These are phyloP conservation scores for Jaltomata sinuosa DNA, from an alignment of 257 asterid species.

Conservation along the genomic window DNA sequence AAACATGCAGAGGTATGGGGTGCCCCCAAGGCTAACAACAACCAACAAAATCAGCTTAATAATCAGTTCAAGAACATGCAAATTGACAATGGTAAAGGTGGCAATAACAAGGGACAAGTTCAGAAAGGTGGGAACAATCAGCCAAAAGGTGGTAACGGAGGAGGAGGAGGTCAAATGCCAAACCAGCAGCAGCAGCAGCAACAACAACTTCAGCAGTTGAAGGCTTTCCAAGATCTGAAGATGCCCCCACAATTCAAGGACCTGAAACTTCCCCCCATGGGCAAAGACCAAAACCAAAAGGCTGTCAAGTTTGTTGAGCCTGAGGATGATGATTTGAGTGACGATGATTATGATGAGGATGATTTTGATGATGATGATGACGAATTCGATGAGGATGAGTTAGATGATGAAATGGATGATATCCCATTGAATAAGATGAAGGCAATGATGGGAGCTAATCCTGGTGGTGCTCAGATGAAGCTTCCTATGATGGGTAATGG, in stretches of 20 bases:
- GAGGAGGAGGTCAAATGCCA: background rate
- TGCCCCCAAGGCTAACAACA: conserved; percentile 47
- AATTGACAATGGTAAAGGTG: conserved; percentile 41
- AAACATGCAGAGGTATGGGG: conserved; percentile 89
- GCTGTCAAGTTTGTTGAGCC: conserved; percentile 47
- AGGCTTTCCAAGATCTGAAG: conserved; percentile 50
- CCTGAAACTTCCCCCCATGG: conserved; percentile 37
- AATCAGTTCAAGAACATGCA: conserved; percentile 58
- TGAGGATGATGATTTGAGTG: conserved; percentile 40
- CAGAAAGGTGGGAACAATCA: conserved; percentile 25
- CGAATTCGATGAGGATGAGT: conserved; percentile 28
- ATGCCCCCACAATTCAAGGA: conserved; percentile 29
- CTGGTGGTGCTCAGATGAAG: background rate
- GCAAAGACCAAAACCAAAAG: conserved; percentile 35
- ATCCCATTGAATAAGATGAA: conserved; percentile 26
- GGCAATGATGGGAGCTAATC: conserved; percentile 12
- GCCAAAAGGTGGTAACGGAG: background rate
- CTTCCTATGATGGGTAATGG: conserved; percentile 28
- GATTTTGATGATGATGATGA: conserved; percentile 18
- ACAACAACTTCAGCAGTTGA: conserved; percentile 39
- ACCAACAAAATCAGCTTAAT: conserved; percentile 32
- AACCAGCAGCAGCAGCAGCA: conserved; percentile 33
- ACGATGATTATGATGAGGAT: conserved; percentile 34
- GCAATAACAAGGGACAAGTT: conserved; percentile 34
- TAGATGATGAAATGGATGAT: conserved; percentile 57